Conservation (phyloP, 176 grass and related monocot genomes). For the Rhynchospora breviuscula region DNA sequence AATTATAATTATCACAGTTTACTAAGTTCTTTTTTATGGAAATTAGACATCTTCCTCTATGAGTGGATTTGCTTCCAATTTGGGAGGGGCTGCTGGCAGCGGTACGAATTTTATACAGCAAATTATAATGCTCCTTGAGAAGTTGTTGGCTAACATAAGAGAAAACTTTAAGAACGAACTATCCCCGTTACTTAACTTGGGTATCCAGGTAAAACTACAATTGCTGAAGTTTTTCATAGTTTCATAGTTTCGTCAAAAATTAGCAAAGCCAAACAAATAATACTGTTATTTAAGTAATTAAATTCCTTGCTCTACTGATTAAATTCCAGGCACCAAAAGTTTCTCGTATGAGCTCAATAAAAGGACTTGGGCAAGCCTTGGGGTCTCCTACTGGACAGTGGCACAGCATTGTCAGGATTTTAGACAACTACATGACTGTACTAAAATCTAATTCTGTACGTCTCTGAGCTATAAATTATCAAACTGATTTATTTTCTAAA, state of each 20-base stretch:
- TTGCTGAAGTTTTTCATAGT: neutral
- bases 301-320: neutral
- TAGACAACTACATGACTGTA: slow-evolving; percentile 45
- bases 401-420: slow-evolving; percentile 50
- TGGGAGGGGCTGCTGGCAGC: neutral
- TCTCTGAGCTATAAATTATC: neutral
- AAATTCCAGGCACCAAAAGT: slow-evolving; percentile 17
- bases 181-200: slow-evolving; percentile 70
- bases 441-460: slow-evolving; percentile 60
- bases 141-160: slow-evolving; percentile 73
- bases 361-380: slow-evolving; percentile 6
- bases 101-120: slow-evolving; percentile 60
- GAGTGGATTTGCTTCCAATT: neutral
- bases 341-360: slow-evolving; percentile 13
- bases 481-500: neutral
- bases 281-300: too few species aligned
- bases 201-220: slow-evolving; percentile 58
- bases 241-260: neutral
- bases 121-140: slow-evolving; percentile 79
- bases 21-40: neutral
- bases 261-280: neutral
- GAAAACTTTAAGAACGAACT: slow-evolving; percentile 79
- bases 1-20: neutral
- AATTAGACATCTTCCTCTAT: slow-evolving; percentile 7
- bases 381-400: slow-evolving; percentile 39